Conservation (phyloP, 164 flowering plant genomes). For the Buxus sempervirens region DNA sequence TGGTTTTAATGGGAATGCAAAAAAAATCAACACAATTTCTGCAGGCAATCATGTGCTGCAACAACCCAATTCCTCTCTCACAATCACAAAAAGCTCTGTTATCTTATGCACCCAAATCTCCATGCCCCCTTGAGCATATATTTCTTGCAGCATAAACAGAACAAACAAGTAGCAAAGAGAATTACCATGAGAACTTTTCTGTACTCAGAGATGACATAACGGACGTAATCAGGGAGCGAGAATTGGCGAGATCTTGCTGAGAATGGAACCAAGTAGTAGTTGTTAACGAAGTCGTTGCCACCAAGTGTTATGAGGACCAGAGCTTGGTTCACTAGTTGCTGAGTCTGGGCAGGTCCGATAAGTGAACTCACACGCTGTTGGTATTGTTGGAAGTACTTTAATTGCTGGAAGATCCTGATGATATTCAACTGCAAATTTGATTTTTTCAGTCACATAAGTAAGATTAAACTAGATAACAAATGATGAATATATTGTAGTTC, state of each 20-base stretch:
- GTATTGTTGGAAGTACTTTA: constrained; percentile 45
- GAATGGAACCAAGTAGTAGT: constrained; percentile 56
- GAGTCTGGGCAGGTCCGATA: constrained; percentile 35
- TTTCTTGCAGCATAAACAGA: not conserved
- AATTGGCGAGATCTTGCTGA: constrained; percentile 55
- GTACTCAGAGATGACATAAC: constrained; percentile 51
- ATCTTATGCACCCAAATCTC: too few species aligned
- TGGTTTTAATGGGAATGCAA: not conserved
- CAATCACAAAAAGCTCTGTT: not conserved
- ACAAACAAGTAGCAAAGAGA: not conserved
- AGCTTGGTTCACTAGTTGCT: constrained; percentile 44
- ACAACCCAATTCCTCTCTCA: not conserved
- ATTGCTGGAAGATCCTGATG: constrained; percentile 43
- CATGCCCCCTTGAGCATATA: not conserved
- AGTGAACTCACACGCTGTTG: constrained; percentile 40
- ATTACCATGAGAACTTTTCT: constrained; percentile 46
- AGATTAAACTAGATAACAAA: too few species aligned
- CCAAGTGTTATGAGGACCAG: constrained; percentile 63
- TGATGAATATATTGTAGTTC: too few species aligned
- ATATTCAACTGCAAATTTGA: constrained; percentile 48
- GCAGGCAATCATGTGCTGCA: not conserved
- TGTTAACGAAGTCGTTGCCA: constrained; percentile 87
- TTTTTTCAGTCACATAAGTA: not conserved
- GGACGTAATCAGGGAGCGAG: constrained; percentile 40
- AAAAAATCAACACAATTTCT: not conserved